Conservation (phyloP, 305 asterid genomes). For the Fraxinus platypoda region DNA sequence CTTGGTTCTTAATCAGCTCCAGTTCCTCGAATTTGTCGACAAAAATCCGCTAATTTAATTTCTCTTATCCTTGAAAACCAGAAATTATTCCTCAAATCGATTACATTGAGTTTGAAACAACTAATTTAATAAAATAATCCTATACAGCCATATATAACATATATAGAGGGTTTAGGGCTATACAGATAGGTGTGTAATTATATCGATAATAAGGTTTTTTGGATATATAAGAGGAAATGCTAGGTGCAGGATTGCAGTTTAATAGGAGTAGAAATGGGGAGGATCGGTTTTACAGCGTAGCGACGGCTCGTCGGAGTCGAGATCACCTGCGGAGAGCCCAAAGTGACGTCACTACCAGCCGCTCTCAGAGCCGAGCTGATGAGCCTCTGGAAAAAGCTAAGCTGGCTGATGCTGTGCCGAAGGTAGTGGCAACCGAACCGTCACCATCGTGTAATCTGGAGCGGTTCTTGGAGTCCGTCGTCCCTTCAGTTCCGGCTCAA, state of each 20-base stretch:
- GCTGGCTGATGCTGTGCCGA: slow-evolving; percentile 22
- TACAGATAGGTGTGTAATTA: background rate
- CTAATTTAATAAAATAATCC: background rate
- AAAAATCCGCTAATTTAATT: slow-evolving; percentile 6
- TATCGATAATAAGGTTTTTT: slow-evolving; percentile 32
- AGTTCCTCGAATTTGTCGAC: background rate
- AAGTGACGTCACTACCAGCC: slow-evolving; percentile 46
- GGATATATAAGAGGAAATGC: slow-evolving; percentile 37
- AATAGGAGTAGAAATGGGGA: slow-evolving; percentile 56
- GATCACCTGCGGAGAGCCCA: slow-evolving; percentile 64
- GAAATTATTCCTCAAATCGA: background rate
- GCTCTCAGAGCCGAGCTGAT: slow-evolving; percentile 32
- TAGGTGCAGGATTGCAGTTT: slow-evolving; percentile 57
- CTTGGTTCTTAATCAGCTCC: background rate
- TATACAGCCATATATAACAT: slow-evolving; percentile 3
- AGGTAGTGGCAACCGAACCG: slow-evolving; percentile 24
- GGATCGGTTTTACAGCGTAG: slow-evolving; percentile 76
- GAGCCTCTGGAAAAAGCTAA: slow-evolving; percentile 42
- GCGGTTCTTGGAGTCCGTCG: slow-evolving; percentile 70
- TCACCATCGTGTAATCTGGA: slow-evolving; percentile 67
- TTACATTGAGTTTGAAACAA: background rate
- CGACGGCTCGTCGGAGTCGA: slow-evolving; percentile 62
- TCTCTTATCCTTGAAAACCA: background rate
- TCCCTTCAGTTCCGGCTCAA: slow-evolving; percentile 79
- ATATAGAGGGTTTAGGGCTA: slow-evolving; percentile 25